Evolutionary conservation across 176 grass and related monocot species (phyloP).

Genomic region (Areca catechu): DNA sequence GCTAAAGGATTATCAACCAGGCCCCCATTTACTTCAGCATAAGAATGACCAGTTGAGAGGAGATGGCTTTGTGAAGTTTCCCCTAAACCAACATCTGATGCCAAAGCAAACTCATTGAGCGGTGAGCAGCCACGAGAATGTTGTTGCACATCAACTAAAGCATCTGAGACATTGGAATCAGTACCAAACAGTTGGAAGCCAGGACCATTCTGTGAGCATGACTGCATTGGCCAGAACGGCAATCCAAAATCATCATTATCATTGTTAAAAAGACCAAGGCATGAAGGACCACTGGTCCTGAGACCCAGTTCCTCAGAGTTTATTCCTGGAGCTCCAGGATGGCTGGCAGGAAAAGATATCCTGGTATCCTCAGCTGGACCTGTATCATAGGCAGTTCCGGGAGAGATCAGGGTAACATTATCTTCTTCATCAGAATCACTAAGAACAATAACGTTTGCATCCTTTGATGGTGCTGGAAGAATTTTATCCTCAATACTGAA

Average conservation of each 20-base stretch:
- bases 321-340: slow-evolving; percentile 42
- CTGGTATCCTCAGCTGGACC: slow-evolving; percentile 23
- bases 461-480: slow-evolving; percentile 29
- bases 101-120: slow-evolving; percentile 43
- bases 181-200: slow-evolving; percentile 77
- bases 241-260: slow-evolving; percentile 76
- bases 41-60: slow-evolving; percentile 35
- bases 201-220: slow-evolving; percentile 36
- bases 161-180: slow-evolving; percentile 37
- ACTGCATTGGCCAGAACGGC: slow-evolving; percentile 50
- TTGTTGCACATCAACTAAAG: slow-evolving; percentile 42
- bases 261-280: slow-evolving; percentile 51
- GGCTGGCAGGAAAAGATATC: slow-evolving; percentile 43
- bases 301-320: slow-evolving; percentile 48
- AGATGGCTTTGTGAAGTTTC: slow-evolving; percentile 40
- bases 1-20: slow-evolving; percentile 87
- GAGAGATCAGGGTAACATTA: slow-evolving; percentile 26
- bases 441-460: slow-evolving; percentile 61
- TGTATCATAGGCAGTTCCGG: slow-evolving; percentile 28
- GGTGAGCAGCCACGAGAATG: slow-evolving; percentile 35
- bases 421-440: slow-evolving; percentile 97
- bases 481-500: slow-evolving; percentile 46
- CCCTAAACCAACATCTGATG: slow-evolving; percentile 36
- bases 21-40: slow-evolving; percentile 41
- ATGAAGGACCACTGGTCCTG: slow-evolving; percentile 15